These are phyloP conservation scores for Cercophora scortea DNA, from an alignment of 495 filamentous ascomycete genomes.

Conservation along the genomic window DNA sequence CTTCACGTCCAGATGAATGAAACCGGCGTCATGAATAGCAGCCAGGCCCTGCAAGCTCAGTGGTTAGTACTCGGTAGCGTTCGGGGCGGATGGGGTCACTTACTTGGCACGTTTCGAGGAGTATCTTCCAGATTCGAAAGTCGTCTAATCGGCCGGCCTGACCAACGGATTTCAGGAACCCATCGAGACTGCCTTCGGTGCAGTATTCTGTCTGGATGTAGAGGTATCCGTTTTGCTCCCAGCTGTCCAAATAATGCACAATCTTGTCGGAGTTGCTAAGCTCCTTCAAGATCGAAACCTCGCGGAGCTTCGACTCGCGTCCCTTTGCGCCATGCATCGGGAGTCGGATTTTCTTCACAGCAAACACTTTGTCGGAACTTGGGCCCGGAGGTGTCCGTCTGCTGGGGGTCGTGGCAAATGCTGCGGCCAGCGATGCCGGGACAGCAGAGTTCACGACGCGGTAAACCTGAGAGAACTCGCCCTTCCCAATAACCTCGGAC, in stretches of 20 bases:
- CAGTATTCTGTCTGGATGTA: constrained; percentile 98
- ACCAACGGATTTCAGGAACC: constrained; percentile 71
- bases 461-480: constrained; percentile 91
- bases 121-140: constrained; percentile 96
- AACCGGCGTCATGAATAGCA: constrained; percentile 79
- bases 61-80: too few relatives aligned
- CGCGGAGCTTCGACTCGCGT: constrained; percentile 67
- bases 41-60: constrained; percentile 57
- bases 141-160: constrained; percentile 83
- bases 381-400: constrained; percentile 38
- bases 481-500: constrained; percentile 69
- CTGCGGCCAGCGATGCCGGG: constrained; percentile 13
- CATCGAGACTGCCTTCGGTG: constrained; percentile 80
- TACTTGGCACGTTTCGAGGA: constrained; percentile 75
- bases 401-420: constrained; percentile 20
- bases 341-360: constrained; percentile 88
- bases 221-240: constrained; percentile 72
- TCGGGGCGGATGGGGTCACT: constrained; percentile 17
- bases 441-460: constrained; percentile 49
- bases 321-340: constrained; percentile 66
- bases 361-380: constrained; percentile 54
- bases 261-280: constrained; percentile 73
- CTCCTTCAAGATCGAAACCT: constrained; percentile 66
- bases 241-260: constrained; percentile 69
- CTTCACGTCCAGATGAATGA: constrained; percentile 92